Evolutionary conservation across 352 stramenopile species (phyloP).

Genomic region (Blastocystis sp.): DNA sequence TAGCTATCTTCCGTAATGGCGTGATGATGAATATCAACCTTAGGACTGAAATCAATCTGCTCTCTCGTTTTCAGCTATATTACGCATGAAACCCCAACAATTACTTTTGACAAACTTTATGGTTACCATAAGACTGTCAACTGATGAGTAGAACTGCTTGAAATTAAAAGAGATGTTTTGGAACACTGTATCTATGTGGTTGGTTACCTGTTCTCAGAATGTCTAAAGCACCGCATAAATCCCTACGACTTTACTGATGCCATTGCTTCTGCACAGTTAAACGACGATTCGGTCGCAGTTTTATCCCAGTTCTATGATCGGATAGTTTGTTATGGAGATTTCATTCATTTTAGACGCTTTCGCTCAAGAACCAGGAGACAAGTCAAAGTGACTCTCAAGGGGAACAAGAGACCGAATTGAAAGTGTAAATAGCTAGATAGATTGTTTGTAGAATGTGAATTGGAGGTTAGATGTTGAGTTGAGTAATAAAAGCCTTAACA

Average conservation of each 20-base stretch:
- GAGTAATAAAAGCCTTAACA: not conserved
- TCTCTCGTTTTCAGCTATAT: slow-evolving; percentile 15
- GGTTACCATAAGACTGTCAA: not conserved
- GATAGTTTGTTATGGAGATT: not conserved
- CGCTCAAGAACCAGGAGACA: not conserved
- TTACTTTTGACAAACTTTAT: not conserved
- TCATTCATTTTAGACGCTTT: not conserved
- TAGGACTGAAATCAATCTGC: slow-evolving; percentile 31
- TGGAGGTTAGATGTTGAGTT: slow-evolving; percentile 42
- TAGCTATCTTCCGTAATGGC: not conserved
- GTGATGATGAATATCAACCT: not conserved
- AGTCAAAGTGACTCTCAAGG: not conserved
- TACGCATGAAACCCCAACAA: not conserved
- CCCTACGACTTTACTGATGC: slow-evolving; percentile 7
- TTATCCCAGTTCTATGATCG: slow-evolving; percentile 36
- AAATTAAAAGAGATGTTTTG: not conserved
- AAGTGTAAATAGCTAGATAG: too few relatives aligned
- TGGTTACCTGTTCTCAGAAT: slow-evolving; percentile 28
- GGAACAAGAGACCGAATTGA: too few relatives aligned
- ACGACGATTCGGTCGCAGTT: not conserved
- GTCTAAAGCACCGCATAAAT: slow-evolving; percentile 15
- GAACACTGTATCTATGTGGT: slow-evolving; percentile 6
- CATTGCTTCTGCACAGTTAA: not conserved
- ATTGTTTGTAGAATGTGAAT: not conserved
- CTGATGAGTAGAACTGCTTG: not conserved